These are phyloP conservation scores for Phytophthora sp. DNA, from an alignment of 352 stramenopile genomes.

Conservation along the genomic window DNA sequence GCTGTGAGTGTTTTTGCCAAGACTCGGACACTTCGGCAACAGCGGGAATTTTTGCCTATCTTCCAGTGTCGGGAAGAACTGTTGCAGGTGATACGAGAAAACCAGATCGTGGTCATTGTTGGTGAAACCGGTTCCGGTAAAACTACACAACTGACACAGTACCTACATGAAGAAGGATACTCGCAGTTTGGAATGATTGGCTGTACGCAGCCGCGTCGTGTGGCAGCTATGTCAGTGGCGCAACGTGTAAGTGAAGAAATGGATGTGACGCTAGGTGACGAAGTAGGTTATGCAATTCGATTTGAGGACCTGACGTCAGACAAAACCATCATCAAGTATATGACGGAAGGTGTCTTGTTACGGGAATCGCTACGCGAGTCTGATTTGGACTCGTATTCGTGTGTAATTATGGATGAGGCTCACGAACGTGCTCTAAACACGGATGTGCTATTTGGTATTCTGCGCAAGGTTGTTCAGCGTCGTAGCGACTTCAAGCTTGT, in stretches of 20 bases:
- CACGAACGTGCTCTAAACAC: conserved; percentile 95
- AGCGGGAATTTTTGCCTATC: conserved; percentile 97
- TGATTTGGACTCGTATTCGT: conserved; percentile 88
- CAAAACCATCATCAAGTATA: conserved; percentile 98
- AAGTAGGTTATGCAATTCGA: conserved; percentile 93
- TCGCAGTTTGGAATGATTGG: conserved; percentile 92
- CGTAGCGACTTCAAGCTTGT: conserved; percentile 92
- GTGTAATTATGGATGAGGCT: conserved; percentile 95
- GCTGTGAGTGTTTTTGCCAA: conserved; percentile 96
- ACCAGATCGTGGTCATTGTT: conserved; percentile 98
- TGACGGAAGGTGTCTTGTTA: conserved; percentile 92
- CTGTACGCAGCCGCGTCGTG: conserved; percentile 98
- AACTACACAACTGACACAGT: conserved; percentile 98
- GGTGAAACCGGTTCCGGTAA: conserved; percentile 98
- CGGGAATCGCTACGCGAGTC: conserved; percentile 94
- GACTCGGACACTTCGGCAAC: conserved; percentile 95
- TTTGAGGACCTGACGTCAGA: conserved; percentile 95
- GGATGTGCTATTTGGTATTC: conserved; percentile 94
- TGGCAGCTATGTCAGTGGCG: conserved; percentile 99
- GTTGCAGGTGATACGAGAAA: conserved; percentile 97
- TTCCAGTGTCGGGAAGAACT: conserved; percentile 96
- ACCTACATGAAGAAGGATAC: conserved; percentile 93
- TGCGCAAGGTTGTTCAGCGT: conserved; percentile 90
- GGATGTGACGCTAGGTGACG: conserved; percentile 91
- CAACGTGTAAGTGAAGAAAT: conserved; percentile 99